phyloP scores from a whole-genome alignment of 306 rosid species.

The Sphenostylis stenocarpa region DNA sequence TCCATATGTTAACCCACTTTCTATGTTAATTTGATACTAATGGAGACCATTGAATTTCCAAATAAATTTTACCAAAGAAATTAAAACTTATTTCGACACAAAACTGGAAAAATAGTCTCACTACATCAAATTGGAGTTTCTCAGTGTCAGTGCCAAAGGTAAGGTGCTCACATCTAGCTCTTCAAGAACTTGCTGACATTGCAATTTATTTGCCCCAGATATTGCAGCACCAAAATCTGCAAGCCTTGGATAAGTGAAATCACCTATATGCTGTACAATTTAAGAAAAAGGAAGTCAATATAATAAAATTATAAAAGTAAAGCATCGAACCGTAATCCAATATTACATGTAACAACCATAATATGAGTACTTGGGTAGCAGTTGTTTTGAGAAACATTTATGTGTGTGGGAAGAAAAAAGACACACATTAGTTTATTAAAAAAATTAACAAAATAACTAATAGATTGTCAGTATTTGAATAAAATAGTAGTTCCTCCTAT shows the following conservation, averaged over 20 bases:
- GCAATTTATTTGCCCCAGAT: slow-evolving; percentile 98
- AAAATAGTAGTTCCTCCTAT: not conserved
- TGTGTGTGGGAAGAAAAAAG: not conserved
- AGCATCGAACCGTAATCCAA: not conserved
- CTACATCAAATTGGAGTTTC: not conserved
- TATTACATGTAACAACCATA: slow-evolving; percentile 13
- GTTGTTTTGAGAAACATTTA: not conserved
- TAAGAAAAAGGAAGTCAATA: slow-evolving; percentile 27
- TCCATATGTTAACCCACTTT: slow-evolving; percentile 3
- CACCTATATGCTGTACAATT: slow-evolving; percentile 91
- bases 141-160: slow-evolving; percentile 26
- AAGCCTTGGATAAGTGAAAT: slow-evolving; percentile 90
- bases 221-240: slow-evolving; percentile 99
- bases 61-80: slow-evolving; percentile 3
- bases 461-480: not conserved
- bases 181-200: slow-evolving; percentile 96
- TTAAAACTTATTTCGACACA: not conserved
- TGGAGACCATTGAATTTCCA: not conserved
- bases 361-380: not conserved
- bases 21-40: not conserved
- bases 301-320: not conserved
- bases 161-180: slow-evolving; percentile 83
- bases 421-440: slow-evolving; percentile 2
- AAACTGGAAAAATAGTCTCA: slow-evolving; percentile 11
- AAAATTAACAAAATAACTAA: slow-evolving; percentile 2